Evolutionary conservation across 208 protist species (phyloP).

Genomic region (Trypanosoma boissoni): DNA sequence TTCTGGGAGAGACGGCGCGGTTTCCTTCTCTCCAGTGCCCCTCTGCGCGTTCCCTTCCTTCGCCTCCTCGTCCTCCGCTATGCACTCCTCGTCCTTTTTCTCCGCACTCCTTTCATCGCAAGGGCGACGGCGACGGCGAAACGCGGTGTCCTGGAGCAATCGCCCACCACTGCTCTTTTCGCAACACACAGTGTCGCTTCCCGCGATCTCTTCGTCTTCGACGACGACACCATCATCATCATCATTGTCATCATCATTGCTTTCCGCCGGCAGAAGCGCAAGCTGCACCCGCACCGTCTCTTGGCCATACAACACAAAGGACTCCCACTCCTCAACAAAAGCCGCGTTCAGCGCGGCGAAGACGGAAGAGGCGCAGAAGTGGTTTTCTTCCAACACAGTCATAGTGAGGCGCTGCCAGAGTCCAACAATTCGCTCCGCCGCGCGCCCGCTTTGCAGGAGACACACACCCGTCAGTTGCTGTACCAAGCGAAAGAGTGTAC

Average conservation of each 20-base stretch:
- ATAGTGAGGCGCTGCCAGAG: conserved; percentile 36
- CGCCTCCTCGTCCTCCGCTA: conserved; percentile 1
- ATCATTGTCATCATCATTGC: background rate
- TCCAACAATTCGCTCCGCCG: conserved; percentile 45
- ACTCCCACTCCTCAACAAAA: conserved; percentile 59
- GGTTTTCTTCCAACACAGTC: conserved; percentile 19
- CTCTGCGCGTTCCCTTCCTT: background rate
- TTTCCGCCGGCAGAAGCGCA: conserved; percentile 1
- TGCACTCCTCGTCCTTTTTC: background rate
- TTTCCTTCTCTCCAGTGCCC: background rate
- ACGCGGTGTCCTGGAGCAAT: too few species aligned
- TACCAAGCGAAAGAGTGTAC: conserved; percentile 50
- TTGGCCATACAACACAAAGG: conserved; percentile 32
- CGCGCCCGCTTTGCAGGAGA: conserved; percentile 54
- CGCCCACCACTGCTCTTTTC: too few species aligned
- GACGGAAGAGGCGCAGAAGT: conserved; percentile 20
- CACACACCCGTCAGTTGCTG: conserved; percentile 63
- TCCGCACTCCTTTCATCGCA: too few species aligned
- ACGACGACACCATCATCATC: background rate
- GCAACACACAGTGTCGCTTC: too few species aligned
- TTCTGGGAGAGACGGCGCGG: conserved; percentile 5
- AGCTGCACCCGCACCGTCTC: conserved; percentile 28
- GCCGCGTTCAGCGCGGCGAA: conserved; percentile 35
- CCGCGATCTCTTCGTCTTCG: background rate
- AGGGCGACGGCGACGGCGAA: too few species aligned